Conservation (phyloP, 2,329 filamentous ascomycete species). For the Penicillium sp. region DNA sequence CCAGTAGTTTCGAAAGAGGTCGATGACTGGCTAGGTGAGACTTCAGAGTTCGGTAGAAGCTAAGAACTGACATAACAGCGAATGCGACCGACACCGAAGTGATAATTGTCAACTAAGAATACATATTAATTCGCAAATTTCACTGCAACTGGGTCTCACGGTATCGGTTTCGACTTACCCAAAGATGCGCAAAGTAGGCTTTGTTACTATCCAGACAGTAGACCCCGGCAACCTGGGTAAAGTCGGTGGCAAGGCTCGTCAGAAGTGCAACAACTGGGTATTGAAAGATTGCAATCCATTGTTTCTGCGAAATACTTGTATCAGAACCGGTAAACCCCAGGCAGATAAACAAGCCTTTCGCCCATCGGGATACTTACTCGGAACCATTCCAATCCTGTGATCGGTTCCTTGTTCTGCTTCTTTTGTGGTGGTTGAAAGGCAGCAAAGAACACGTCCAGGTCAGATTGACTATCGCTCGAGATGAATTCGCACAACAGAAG, state of each 20-base stretch:
- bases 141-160: not conserved
- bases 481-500: conserved; percentile 41
- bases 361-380: conserved; percentile 19
- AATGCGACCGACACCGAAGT: conserved; percentile 18
- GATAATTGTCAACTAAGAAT: conserved; percentile 16
- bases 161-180: conserved; percentile 21
- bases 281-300: conserved; percentile 38
- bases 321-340: not conserved
- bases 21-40: conserved; percentile 26
- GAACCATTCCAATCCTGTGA: conserved; percentile 24
- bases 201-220: conserved; percentile 36
- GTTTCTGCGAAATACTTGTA: not conserved
- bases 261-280: conserved; percentile 34
- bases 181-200: conserved; percentile 40
- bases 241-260: conserved; percentile 28
- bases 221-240: conserved; percentile 30
- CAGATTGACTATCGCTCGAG: conserved; percentile 35
- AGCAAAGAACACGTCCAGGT: conserved; percentile 39
- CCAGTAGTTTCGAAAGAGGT: conserved; percentile 34
- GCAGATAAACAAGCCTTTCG: not conserved
- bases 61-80: conserved; percentile 28
- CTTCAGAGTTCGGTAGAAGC: conserved; percentile 29
- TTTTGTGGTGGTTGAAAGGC: conserved; percentile 30
- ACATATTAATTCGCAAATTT: not conserved
- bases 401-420: conserved; percentile 26